Conservation (phyloP, 2,329 filamentous ascomycete genomes). For the Pseudogymnoascus pannorum region DNA sequence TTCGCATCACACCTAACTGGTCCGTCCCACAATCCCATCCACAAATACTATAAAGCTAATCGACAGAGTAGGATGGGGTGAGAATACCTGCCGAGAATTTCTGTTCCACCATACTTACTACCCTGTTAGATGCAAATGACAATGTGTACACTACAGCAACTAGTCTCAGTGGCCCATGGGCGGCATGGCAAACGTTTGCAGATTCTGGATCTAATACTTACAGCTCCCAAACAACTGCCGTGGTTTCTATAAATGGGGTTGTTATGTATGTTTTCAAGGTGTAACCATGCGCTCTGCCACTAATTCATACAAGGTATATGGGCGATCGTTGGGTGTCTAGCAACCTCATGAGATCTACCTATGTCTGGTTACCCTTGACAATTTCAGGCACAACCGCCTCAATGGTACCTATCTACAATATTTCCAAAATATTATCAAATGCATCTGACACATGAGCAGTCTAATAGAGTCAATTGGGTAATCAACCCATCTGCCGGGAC, state of each 20-base stretch:
- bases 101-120: not conserved
- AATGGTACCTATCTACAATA: slow-evolving; percentile 28
- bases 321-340: slow-evolving; percentile 57
- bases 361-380: slow-evolving; percentile 56
- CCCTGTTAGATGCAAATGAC: slow-evolving; percentile 48
- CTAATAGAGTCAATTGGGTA: slow-evolving; percentile 49
- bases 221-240: slow-evolving; percentile 51
- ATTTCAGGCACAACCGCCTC: slow-evolving; percentile 45
- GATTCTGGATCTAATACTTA: slow-evolving; percentile 50
- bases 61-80: not conserved
- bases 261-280: slow-evolving; percentile 20
- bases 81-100: not conserved
- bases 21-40: slow-evolving; percentile 18
- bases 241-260: slow-evolving; percentile 39
- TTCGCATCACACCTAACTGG: slow-evolving; percentile 52
- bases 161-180: slow-evolving; percentile 53
- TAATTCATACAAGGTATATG: slow-evolving; percentile 44
- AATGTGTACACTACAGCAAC: slow-evolving; percentile 56
- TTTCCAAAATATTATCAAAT: not conserved
- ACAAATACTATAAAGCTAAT: not conserved
- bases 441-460: slow-evolving; percentile 19
- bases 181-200: slow-evolving; percentile 51
- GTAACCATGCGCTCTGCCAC: not conserved
- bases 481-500: slow-evolving; percentile 37
- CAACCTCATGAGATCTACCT: slow-evolving; percentile 55